A percentile compares a stretch with the other conserved stretches of the same genome.
Evolutionary conservation across 352 stramenopile species (phyloP).

Genomic region (Phytophthora quininea): DNA sequence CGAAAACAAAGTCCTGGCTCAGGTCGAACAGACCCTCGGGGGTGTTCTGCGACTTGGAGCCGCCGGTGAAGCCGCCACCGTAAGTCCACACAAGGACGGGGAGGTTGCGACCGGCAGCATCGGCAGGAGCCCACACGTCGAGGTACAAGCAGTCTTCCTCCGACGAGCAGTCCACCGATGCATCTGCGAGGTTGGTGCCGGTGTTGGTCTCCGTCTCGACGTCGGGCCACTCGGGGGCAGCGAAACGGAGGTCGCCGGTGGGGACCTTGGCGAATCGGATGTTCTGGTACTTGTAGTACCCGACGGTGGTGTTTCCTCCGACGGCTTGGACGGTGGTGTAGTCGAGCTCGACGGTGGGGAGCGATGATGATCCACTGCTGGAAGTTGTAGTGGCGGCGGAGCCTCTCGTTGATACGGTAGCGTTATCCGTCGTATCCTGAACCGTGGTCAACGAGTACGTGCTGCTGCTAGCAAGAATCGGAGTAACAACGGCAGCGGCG

Average conservation of each 20-base stretch:
- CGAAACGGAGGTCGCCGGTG: constrained; percentile 34
- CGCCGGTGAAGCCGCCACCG: constrained; percentile 30
- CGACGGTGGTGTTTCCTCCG: constrained; percentile 29
- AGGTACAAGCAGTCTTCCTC: constrained; percentile 42
- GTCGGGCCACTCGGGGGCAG: constrained; percentile 22
- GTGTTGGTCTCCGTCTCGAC: constrained; percentile 32
- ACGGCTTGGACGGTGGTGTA: constrained; percentile 33
- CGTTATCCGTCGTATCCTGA: constrained; percentile 4
- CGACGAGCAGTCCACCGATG: constrained; percentile 20
- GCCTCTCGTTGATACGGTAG: neutral
- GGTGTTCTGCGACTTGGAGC: constrained; percentile 28
- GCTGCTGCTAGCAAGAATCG: constrained; percentile 5
- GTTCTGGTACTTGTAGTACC: constrained; percentile 45
- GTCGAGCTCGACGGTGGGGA: constrained; percentile 28
- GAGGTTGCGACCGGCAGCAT: constrained; percentile 26
- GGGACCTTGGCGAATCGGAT: constrained; percentile 34
- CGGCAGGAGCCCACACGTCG: constrained; percentile 36
- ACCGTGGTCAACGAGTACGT: constrained; percentile 1
- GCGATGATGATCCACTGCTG: constrained; percentile 5
- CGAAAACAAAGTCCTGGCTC: constrained; percentile 38
- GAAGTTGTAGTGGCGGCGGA: neutral
- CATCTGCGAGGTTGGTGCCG: constrained; percentile 26
- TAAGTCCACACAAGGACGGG: constrained; percentile 42
- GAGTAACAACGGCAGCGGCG: constrained; percentile 4
- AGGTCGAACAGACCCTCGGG: constrained; percentile 30